A percentile compares a stretch with the other conserved stretches of the same genome.
phyloP scores from a whole-genome alignment of 202 grass and related monocot genomes.

The Brachypodium distachyon region DNA sequence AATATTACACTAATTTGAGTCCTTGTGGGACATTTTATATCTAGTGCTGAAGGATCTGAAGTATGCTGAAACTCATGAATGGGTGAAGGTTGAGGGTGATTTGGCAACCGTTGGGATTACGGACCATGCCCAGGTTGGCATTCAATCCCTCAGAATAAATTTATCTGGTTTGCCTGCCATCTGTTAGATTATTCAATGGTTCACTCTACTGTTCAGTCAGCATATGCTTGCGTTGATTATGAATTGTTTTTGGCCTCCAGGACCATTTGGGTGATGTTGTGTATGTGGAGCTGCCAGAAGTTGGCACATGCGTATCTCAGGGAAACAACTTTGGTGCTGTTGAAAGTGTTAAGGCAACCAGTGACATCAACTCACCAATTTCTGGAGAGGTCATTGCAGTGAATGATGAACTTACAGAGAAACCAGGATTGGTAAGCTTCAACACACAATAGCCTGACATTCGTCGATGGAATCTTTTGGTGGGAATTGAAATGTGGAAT shows the following conservation, averaged over 20 bases:
- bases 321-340: slow-evolving; percentile 84
- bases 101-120: slow-evolving; percentile 84
- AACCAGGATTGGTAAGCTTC: slow-evolving; percentile 68
- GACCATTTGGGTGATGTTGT: slow-evolving; percentile 98
- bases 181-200: neutral
- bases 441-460: neutral
- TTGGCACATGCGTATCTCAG: slow-evolving; percentile 53
- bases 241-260: slow-evolving; percentile 29
- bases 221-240: neutral
- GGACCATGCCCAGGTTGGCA: slow-evolving; percentile 88
- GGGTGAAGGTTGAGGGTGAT: slow-evolving; percentile 76
- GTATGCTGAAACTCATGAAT: slow-evolving; percentile 83
- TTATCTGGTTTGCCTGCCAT: neutral
- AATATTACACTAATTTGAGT: no score
- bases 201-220: neutral
- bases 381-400: slow-evolving; percentile 81
- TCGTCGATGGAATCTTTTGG: neutral
- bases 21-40: no score
- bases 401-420: slow-evolving; percentile 39
- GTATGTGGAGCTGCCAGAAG: slow-evolving; percentile 89
- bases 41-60: slow-evolving; percentile 82
- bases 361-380: slow-evolving; percentile 75
- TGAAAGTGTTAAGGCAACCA: slow-evolving; percentile 97
- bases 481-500: neutral
- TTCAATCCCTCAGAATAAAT: neutral